phyloP scores from a whole-genome alignment of 371 early-diverging fungal genomes.

The Mucor mucedo region DNA sequence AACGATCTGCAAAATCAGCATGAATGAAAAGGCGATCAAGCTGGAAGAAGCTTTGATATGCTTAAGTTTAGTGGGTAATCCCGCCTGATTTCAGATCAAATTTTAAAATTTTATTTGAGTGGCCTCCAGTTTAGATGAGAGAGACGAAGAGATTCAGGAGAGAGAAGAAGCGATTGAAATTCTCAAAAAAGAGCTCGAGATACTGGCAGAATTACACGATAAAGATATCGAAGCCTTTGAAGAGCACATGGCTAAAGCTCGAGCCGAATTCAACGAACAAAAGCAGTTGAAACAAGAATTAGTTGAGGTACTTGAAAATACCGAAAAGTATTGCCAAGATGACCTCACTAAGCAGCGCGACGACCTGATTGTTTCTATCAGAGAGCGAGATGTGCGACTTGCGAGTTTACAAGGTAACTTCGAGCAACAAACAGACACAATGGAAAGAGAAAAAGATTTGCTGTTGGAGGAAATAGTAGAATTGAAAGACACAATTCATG shows the following conservation, averaged over 20 bases:
- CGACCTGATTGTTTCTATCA: constrained; percentile 33
- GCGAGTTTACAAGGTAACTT: constrained; percentile 44
- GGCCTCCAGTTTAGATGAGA: no score
- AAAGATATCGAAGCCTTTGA: constrained; percentile 25
- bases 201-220: constrained; percentile 25
- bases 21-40: constrained; percentile 12
- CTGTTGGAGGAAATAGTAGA: constrained; percentile 45
- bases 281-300: constrained; percentile 27
- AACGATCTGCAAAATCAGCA: constrained; percentile 32
- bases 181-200: constrained; percentile 20
- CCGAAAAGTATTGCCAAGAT: constrained; percentile 23
- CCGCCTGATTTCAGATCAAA: no score
- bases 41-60: constrained; percentile 5
- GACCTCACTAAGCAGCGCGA: constrained; percentile 33
- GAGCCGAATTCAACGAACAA: constrained; percentile 16
- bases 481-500: constrained; percentile 22
- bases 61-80: no score
- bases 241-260: constrained; percentile 17
- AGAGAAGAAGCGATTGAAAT: constrained; percentile 22
- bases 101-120: no score
- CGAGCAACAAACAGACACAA: constrained; percentile 39
- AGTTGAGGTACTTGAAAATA: constrained; percentile 16
- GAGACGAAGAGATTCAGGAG: constrained; percentile 1
- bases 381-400: constrained; percentile 46
- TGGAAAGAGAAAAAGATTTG: constrained; percentile 38